Base-by-base conservation (phyloP, 2,329 filamentous ascomycete genomes). In the Pseudonectria foliicola region DNA sequence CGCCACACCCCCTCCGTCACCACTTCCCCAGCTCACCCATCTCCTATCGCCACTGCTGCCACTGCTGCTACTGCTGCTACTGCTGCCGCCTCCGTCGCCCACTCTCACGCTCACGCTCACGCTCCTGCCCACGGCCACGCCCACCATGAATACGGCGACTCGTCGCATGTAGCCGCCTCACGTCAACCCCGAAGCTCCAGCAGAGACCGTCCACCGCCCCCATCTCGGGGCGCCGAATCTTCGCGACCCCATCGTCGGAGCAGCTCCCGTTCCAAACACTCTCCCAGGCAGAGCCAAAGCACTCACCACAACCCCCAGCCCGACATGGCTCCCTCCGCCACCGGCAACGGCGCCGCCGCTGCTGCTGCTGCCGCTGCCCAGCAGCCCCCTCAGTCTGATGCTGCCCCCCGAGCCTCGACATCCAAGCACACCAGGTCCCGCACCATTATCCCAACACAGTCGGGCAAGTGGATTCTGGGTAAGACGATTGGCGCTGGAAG, bases 401-500 rank as follows among this genome's bases (percentile, higher is more conserved):
- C 65, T 38, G 58, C 53, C 32, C 45, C 51, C 24, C 46, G 53
- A 29, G 45, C 55, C 11, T 54, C 67, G 10, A 63, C 64, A 29
- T 59, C 67, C 31, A 71, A 72, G 50, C 70, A 70, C 48, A 66
- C 70, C 40, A 73, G 73, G 48, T 72, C 76, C 35, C 71, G 78
- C 52, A 95, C 90, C 10, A 90, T 85, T 27, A 94, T 98, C 56
- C 85, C 85, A 33, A 88, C 89, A 3, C 80, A 84, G 30, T 88
- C 89, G 10, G 92, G 92, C 38, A 87, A 89, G 68, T 98, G 90
- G 88, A 80, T 88, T 37, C 70, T 98, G 34, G 90, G 90, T 40
- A 96, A 96, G 70, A 96, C 92, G 4, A 92, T 98, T 53, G 92
- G 92, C 40, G 88, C 89, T 34, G 92, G 92, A 33, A 96, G 90